Conservation (phyloP, 257 asterid species). For the Solanum appendiculatum region DNA sequence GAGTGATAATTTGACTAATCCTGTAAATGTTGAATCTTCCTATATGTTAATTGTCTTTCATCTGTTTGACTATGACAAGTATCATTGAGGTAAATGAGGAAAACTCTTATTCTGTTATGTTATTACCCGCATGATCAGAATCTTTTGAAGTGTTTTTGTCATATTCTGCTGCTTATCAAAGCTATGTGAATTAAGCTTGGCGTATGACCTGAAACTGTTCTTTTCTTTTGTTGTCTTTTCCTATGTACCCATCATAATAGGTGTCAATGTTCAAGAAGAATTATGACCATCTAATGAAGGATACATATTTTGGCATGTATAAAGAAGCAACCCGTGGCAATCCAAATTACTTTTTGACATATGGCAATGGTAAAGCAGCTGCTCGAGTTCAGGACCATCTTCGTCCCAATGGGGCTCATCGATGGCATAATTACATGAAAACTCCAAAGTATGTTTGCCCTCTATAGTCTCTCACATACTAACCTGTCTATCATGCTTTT, state of each 20-base stretch:
- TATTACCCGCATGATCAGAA: neutral
- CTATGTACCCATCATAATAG: slow-evolving; percentile 13
- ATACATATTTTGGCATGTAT: slow-evolving; percentile 39
- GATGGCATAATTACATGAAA: slow-evolving; percentile 75
- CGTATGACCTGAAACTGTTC: neutral
- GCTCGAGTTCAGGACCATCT: slow-evolving; percentile 66
- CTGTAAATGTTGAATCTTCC: neutral
- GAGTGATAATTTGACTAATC: neutral
- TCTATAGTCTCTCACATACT: neutral
- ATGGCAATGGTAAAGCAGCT: slow-evolving; percentile 68
- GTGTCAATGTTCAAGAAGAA: slow-evolving; percentile 73
- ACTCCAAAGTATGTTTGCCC: slow-evolving; percentile 36
- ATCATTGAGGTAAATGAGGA: neutral
- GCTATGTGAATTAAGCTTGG: neutral
- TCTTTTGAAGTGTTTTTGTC: neutral
- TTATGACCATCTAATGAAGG: slow-evolving; percentile 42
- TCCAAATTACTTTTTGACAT: slow-evolving; percentile 56
- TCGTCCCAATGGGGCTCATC: slow-evolving; percentile 70
- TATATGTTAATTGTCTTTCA: neutral
- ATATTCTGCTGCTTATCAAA: neutral
- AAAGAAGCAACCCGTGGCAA: slow-evolving; percentile 43
- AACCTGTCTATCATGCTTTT: neutral
- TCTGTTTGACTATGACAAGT: neutral
- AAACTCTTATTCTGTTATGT: neutral
- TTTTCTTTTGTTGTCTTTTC: neutral